These are phyloP conservation scores for Petunia hybrid DNA, from an alignment of 305 asterid genomes.

Conservation along the genomic window DNA sequence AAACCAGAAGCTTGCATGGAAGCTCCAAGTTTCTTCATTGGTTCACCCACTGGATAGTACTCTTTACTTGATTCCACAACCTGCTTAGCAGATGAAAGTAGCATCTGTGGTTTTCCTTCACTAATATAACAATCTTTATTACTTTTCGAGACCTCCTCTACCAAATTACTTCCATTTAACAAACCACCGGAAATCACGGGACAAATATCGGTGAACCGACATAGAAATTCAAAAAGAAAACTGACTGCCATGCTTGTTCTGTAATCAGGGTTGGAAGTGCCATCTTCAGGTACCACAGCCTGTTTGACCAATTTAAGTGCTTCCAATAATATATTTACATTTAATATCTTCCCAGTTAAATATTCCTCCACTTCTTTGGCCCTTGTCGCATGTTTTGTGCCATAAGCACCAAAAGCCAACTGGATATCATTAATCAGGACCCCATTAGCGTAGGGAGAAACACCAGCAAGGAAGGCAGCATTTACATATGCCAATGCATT, in stretches of 20 bases:
- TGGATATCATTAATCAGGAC: conserved; percentile 44
- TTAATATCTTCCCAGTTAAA: conserved; percentile 60
- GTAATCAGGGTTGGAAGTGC: conserved; percentile 71
- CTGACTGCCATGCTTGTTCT: conserved; percentile 76
- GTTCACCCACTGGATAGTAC: conserved; percentile 89
- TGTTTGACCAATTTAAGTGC: conserved; percentile 64
- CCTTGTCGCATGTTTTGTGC: conserved; percentile 58
- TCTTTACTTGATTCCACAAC: conserved; percentile 58
- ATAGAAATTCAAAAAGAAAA: conserved; percentile 80
- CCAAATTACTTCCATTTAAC: conserved; percentile 23
- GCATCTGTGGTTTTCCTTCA: conserved; percentile 35
- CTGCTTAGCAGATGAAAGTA: conserved; percentile 78
- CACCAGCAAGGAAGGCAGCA: conserved; percentile 87
- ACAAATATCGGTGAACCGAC: conserved; percentile 41
- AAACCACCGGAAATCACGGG: conserved; percentile 21
- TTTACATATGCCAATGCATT: conserved; percentile 86
- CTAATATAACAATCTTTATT: conserved; percentile 29
- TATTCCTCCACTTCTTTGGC: conserved; percentile 65
- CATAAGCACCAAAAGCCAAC: conserved; percentile 74
- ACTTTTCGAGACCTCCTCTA: conserved; percentile 40
- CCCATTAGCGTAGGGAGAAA: conserved; percentile 51
- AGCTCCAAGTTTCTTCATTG: conserved; percentile 73
- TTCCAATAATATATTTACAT: conserved; percentile 50
- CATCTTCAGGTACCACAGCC: conserved; percentile 62
- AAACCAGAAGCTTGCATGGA: conserved; percentile 89